Evolutionary conservation across 805 yeast genomes (phyloP), one percentile per base, ranked within the genome.

Genomic region (Phaffomyces thermotolerans): DNA sequence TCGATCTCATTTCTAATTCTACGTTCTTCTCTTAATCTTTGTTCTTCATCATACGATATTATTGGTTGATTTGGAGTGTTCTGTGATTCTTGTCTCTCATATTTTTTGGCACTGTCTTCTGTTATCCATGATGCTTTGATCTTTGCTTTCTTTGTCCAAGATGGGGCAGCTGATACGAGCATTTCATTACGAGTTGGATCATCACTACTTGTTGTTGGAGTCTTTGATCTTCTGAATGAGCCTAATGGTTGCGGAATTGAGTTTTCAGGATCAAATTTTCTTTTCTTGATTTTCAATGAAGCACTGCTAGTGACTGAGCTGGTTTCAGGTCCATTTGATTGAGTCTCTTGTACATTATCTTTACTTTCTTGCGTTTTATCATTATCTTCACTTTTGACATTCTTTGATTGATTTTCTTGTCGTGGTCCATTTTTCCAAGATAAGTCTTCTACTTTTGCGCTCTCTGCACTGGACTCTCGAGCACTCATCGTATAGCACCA

Each of bases 1-100:
- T 60, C 54, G 37, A 63, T 62, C 36, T 64, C 65, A 32, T 39
- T 36, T 39, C 40, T 32, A 30, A 42, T 25, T 43, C 51, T 35
- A 47, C 45, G 50, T 33, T 48, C 56, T 30, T 47, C 59, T 6
- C 52, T 48, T 12, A 50, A 51, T 23, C 50, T 48, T 38, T 48
- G 42, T 36, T 43, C 43, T 15, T 51, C 40, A 20, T 40, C 45
- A 22, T 46, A 42, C 8, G 37, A 39, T 23, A 13, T 14, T 20
- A 18, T 41, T 31, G 38, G 42, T 25, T 18, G 25, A 13, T 24
- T 37, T 20, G 22, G 39, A 13, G 22, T 29, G 20, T 31, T 25
- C 15, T 31, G 27, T 8, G 33, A n/a, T 9, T 38, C 37, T 20
- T 44, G 20, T 13, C 12, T 22, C 29, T 41, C 34, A 13, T 37